Percentiles rank a stretch among this genome's conserved stretches.
Conservation (phyloP, 768 basidiomycete genomes). For the Gelatoporia subvermispora region DNA sequence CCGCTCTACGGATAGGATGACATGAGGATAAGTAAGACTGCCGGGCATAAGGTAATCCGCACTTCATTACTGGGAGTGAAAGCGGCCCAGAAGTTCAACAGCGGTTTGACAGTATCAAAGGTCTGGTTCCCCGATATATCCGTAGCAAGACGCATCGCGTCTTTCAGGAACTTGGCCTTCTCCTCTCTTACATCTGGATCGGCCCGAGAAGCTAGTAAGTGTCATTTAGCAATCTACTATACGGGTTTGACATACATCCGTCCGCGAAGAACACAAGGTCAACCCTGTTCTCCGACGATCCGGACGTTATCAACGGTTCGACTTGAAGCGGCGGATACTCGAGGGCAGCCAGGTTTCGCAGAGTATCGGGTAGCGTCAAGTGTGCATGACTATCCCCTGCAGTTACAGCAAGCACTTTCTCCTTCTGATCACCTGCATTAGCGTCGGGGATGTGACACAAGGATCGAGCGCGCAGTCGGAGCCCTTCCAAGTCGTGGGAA, state of each 20-base stretch:
- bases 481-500: background rate
- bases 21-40: background rate
- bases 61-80: conserved; percentile 75
- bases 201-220: no score
- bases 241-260: conserved; percentile 74
- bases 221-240: no score
- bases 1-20: conserved; percentile 46
- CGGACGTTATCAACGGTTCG: conserved; percentile 54
- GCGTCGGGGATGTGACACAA: background rate
- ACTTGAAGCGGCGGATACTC: conserved; percentile 45
- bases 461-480: conserved; percentile 5
- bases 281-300: conserved; percentile 59
- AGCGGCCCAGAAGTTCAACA: conserved; percentile 80
- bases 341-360: background rate
- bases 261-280: conserved; percentile 76
- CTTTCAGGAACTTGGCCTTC: conserved; percentile 56
- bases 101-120: conserved; percentile 68
- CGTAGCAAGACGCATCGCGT: conserved; percentile 59
- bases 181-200: conserved; percentile 50
- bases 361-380: background rate
- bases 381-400: conserved; percentile 1
- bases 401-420: background rate
- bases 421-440: conserved; percentile 1
- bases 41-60: background rate
- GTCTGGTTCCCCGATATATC: conserved; percentile 74